Evolutionary conservation across 1,139 yeast species (phyloP).

Genomic region (Hemisphaericaspora subhashii): DNA sequence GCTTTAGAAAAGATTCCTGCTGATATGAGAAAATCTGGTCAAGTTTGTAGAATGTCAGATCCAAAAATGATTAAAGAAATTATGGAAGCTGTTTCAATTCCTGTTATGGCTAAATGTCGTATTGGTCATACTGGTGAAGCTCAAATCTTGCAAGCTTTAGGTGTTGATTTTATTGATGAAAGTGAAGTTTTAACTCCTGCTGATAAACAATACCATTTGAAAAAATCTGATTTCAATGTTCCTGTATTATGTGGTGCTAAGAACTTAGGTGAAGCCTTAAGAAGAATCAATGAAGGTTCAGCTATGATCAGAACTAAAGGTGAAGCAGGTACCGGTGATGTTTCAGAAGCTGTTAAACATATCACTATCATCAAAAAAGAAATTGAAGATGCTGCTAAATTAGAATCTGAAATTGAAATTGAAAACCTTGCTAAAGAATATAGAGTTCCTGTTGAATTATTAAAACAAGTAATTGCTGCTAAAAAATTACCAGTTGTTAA

Average conservation of each 20-base stretch:
- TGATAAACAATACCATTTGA: slow-evolving; percentile 66
- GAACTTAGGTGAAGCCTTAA: slow-evolving; percentile 80
- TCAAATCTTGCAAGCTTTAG: slow-evolving; percentile 71
- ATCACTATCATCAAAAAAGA: slow-evolving; percentile 60
- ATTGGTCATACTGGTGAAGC: slow-evolving; percentile 88
- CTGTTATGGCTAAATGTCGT: slow-evolving; percentile 76
- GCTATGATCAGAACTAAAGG: slow-evolving; percentile 90
- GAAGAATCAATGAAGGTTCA: slow-evolving; percentile 82
- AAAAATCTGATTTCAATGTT: slow-evolving; percentile 60
- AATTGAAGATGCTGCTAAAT: slow-evolving; percentile 47
- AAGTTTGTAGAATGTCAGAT: slow-evolving; percentile 87
- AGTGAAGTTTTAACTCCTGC: slow-evolving; percentile 85
- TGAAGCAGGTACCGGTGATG: slow-evolving; percentile 89
- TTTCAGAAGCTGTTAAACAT: slow-evolving; percentile 82
- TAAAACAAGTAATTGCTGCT: slow-evolving; percentile 50
- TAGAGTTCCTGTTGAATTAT: slow-evolving; percentile 58
- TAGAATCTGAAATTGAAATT: slow-evolving; percentile 47
- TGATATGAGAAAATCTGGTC: slow-evolving; percentile 80
- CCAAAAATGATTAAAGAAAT: slow-evolving; percentile 78
- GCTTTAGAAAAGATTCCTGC: slow-evolving; percentile 87
- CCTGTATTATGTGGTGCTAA: slow-evolving; percentile 90
- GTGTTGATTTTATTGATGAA: slow-evolving; percentile 81
- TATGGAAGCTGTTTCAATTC: slow-evolving; percentile 70
- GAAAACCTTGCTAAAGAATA: slow-evolving; percentile 52
- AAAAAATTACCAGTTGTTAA: slow-evolving; percentile 82